A percentile compares a stretch with the other conserved stretches of the same genome.
These are phyloP conservation scores for Claviceps sp. DNA, from an alignment of 2,329 filamentous ascomycete species.

Conservation along the genomic window DNA sequence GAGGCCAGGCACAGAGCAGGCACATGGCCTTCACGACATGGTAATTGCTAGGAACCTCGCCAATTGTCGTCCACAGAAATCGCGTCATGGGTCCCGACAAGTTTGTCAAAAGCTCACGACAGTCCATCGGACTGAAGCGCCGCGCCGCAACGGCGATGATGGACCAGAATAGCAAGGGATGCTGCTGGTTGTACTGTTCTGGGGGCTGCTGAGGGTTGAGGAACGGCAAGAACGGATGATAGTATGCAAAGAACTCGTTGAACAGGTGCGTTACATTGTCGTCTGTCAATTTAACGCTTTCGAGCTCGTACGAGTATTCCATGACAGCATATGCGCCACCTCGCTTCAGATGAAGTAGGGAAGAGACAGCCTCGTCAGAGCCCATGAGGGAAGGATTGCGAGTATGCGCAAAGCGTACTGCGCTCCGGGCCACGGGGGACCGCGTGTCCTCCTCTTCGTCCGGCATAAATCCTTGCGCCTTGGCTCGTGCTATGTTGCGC, in stretches of 20 bases:
- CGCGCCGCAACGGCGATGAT: conserved; percentile 64
- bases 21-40: conserved; percentile 73
- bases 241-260: conserved; percentile 59
- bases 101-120: conserved; percentile 51
- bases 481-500: conserved; percentile 46
- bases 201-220: conserved; percentile 53
- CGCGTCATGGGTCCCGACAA: conserved; percentile 56
- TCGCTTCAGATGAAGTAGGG: conserved; percentile 51
- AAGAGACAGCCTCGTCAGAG: conserved; percentile 55
- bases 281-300: conserved; percentile 51
- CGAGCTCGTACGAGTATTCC: conserved; percentile 46
- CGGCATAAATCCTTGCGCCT: conserved; percentile 41
- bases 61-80: conserved; percentile 64
- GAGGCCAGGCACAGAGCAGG: conserved; percentile 67
- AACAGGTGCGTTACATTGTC: conserved; percentile 53
- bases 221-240: conserved; percentile 68
- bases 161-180: conserved; percentile 75
- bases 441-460: conserved; percentile 45
- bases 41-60: conserved; percentile 65
- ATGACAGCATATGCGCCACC: conserved; percentile 48
- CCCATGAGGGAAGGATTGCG: conserved; percentile 52
- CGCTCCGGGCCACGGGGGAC: conserved; percentile 39
- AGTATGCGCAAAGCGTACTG: conserved; percentile 44
- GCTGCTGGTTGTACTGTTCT: conserved; percentile 63
- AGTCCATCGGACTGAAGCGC: conserved; percentile 43